Evolutionary conservation across 192 early-diverging fungal species (phyloP).

Genomic region (Podila minutissima): DNA sequence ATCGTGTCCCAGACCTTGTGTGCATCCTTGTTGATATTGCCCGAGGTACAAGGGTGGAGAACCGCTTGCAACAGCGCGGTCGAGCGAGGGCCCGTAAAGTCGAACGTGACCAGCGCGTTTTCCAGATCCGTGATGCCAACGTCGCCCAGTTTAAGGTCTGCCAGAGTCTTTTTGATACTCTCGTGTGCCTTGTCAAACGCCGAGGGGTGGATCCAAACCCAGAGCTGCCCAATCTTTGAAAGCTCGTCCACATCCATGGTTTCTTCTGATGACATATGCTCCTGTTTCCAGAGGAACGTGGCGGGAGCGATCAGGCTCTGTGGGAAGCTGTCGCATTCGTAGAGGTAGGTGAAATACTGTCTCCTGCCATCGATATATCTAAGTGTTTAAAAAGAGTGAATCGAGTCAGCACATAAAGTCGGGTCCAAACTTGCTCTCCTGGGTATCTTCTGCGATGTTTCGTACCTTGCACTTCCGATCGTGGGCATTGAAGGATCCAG

Average conservation of each 20-base stretch:
- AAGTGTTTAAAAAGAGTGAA: background rate
- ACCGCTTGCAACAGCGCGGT: slow-evolving; percentile 77
- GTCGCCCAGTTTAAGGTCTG: slow-evolving; percentile 5
- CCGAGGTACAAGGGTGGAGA: slow-evolving; percentile 55
- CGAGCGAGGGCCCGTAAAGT: slow-evolving; percentile 88
- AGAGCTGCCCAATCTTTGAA: slow-evolving; percentile 61
- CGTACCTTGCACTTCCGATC: slow-evolving; percentile 53
- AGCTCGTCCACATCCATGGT: slow-evolving; percentile 17
- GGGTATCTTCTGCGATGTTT: background rate
- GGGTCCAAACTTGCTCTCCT: background rate
- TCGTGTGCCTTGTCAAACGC: slow-evolving; percentile 57
- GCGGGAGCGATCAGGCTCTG: slow-evolving; percentile 74
- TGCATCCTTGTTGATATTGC: slow-evolving; percentile 25
- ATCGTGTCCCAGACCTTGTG: slow-evolving; percentile 64
- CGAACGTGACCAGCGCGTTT: slow-evolving; percentile 75
- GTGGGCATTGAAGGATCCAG: slow-evolving; percentile 68
- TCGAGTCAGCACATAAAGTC: background rate
- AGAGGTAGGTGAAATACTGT: slow-evolving; percentile 64
- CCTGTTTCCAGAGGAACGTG: slow-evolving; percentile 78
- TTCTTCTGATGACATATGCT: background rate
- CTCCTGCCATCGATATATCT: slow-evolving; percentile 72
- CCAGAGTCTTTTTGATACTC: slow-evolving; percentile 39
- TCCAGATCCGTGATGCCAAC: slow-evolving; percentile 58
- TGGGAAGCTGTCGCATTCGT: slow-evolving; percentile 66
- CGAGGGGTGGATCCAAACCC: slow-evolving; percentile 87